phyloP scores from a whole-genome alignment of 495 filamentous ascomycete species.

The Talaromyces wortmannii region DNA sequence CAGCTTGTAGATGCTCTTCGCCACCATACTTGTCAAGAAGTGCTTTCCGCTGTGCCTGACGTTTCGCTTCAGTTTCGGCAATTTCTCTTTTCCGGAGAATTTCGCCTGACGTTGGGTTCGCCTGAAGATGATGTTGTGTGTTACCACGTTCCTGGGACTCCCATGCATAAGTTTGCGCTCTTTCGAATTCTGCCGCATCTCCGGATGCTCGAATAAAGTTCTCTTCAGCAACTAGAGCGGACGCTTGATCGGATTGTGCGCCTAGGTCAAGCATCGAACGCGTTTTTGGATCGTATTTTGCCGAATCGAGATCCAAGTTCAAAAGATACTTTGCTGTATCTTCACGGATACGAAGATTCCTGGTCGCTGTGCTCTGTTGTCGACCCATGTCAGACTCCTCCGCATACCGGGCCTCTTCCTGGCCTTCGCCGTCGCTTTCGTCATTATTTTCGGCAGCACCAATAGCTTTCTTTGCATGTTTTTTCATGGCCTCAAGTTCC shows the following conservation, averaged over 20 bases:
- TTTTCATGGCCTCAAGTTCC: conserved; percentile 75
- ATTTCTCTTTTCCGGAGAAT: conserved; percentile 70
- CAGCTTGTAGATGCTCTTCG: conserved; percentile 55
- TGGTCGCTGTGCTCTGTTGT: conserved; percentile 81
- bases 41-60: conserved; percentile 58
- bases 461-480: conserved; percentile 35
- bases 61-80: conserved; percentile 62
- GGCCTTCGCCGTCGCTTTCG: conserved; percentile 45
- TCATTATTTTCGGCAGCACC: conserved; percentile 37
- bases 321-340: conserved; percentile 98
- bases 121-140: conserved; percentile 81
- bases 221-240: conserved; percentile 87
- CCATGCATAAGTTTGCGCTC: conserved; percentile 86
- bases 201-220: conserved; percentile 86
- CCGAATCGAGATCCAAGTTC: conserved; percentile 91
- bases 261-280: conserved; percentile 88
- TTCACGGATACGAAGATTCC: conserved; percentile 86
- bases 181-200: conserved; percentile 92
- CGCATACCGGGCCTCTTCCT: conserved; percentile 73
- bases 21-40: conserved; percentile 83
- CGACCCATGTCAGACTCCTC: conserved; percentile 97
- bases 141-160: conserved; percentile 79
- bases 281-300: conserved; percentile 97
- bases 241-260: conserved; percentile 73
- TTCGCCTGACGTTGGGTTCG: conserved; percentile 92